A percentile compares a stretch with the other conserved stretches of the same genome.
phyloP scores from a whole-genome alignment of 805 yeast genomes.

The Lachancea kluyveri region DNA sequence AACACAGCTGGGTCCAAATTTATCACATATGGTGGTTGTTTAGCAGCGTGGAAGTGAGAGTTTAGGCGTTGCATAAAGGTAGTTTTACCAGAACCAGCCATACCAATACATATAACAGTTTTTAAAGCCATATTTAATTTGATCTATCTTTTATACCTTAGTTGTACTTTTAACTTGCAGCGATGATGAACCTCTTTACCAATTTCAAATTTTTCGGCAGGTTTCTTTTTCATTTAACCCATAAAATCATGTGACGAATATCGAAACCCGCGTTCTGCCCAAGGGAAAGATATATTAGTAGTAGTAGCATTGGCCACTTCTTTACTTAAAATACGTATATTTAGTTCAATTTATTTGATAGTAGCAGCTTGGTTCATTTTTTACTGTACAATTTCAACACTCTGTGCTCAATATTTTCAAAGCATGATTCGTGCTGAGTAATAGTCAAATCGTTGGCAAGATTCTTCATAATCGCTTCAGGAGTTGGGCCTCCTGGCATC shows the following conservation, averaged over 20 bases:
- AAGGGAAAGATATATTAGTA: no score
- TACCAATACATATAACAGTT: constrained; percentile 50
- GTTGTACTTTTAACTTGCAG: no score
- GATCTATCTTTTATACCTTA: not conserved
- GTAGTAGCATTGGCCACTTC: no score
- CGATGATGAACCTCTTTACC: no score
- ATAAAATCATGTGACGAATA: no score
- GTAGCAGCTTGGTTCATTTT: no score
- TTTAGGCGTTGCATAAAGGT: constrained; percentile 94
- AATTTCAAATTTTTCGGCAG: no score
- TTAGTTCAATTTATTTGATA: no score
- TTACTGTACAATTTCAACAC: constrained; percentile 29
- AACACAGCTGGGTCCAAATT: constrained; percentile 96
- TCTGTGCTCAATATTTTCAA: constrained; percentile 59
- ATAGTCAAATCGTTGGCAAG: constrained; percentile 74
- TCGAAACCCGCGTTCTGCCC: no score
- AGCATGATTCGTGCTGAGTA: constrained; percentile 47
- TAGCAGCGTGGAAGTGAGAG: constrained; percentile 71
- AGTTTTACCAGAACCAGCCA: constrained; percentile 90
- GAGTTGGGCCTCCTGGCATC: constrained; percentile 56
- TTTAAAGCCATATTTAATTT: constrained; percentile 31
- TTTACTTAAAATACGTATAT: no score
- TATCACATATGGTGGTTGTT: constrained; percentile 80
- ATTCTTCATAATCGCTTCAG: constrained; percentile 54
- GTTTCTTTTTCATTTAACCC: no score